phyloP scores from a whole-genome alignment of 2,329 filamentous ascomycete species.

The Annulohypoxylon truncatum region DNA sequence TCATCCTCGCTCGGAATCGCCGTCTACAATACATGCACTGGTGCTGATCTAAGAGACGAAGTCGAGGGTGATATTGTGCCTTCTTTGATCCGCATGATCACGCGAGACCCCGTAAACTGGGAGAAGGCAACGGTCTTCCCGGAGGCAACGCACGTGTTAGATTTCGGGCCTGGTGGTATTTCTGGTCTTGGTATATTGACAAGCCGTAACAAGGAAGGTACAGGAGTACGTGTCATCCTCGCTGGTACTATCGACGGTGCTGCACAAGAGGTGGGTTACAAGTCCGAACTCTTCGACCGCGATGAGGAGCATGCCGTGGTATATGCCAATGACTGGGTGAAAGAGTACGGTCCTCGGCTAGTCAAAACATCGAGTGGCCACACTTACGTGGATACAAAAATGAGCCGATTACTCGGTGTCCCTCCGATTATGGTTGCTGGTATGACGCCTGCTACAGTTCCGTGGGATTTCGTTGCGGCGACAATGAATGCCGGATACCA shows the following conservation, averaged over 20 bases:
- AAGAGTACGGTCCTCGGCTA: constrained; percentile 92
- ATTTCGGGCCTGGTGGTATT: constrained; percentile 96
- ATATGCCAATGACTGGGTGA: constrained; percentile 97
- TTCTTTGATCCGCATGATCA: constrained; percentile 89
- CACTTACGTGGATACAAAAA: constrained; percentile 96
- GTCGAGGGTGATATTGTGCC: constrained; percentile 85
- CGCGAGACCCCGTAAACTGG: constrained; percentile 94
- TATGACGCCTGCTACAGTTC: constrained; percentile 91
- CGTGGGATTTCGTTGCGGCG: constrained; percentile 91
- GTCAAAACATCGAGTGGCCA: constrained; percentile 89
- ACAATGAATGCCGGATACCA: constrained; percentile 97
- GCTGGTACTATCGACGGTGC: constrained; percentile 94
- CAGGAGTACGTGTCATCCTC: constrained; percentile 94
- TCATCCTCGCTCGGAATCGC: constrained; percentile 80
- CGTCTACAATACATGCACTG: constrained; percentile 90
- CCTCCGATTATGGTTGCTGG: constrained; percentile 91
- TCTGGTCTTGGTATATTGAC: constrained; percentile 96
- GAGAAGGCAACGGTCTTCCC: constrained; percentile 94
- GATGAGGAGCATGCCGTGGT: constrained; percentile 95
- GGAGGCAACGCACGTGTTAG: constrained; percentile 90
- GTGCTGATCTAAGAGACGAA: constrained; percentile 80
- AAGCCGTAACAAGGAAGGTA: constrained; percentile 99
- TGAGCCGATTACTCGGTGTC: constrained; percentile 86
- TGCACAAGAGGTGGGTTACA: constrained; percentile 92
- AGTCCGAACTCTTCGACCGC: constrained; percentile 96